Evolutionary conservation across 768 basidiomycete species (phyloP).

Genomic region (Tricholoma furcatifolium): DNA sequence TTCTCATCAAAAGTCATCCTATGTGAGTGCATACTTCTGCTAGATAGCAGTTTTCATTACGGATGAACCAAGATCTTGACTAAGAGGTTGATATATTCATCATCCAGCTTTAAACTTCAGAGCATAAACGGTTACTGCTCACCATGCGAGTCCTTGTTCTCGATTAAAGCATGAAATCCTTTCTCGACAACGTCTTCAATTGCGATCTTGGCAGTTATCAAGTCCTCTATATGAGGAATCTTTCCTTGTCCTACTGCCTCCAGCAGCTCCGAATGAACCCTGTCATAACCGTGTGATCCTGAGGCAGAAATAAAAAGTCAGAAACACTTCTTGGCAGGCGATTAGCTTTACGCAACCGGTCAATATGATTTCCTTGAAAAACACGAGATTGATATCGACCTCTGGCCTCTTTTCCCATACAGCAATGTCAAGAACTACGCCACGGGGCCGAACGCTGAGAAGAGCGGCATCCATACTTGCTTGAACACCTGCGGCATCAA

Average conservation of each 20-base stretch:
- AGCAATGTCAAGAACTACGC: conserved; percentile 41
- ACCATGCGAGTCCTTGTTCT: conserved; percentile 43
- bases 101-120: background rate
- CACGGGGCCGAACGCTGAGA: conserved; percentile 33
- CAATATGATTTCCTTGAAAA: conserved; percentile 35
- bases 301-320: background rate
- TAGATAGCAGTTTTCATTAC: background rate
- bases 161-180: conserved; percentile 38
- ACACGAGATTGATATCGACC: conserved; percentile 35
- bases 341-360: conserved; percentile 26
- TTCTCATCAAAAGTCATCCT: no score
- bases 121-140: conserved; percentile 4
- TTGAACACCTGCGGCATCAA: conserved; percentile 46
- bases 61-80: conserved; percentile 40
- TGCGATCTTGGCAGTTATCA: conserved; percentile 41
- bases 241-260: conserved; percentile 36
- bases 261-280: conserved; percentile 37
- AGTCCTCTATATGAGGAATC: conserved; percentile 34
- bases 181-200: conserved; percentile 42
- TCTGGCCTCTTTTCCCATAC: conserved; percentile 37
- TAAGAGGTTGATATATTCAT: conserved; percentile 8
- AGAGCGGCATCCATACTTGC: conserved; percentile 35
- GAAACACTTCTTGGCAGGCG: background rate
- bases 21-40: background rate
- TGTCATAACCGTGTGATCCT: conserved; percentile 39